phyloP scores from a whole-genome alignment of 2,329 filamentous ascomycete genomes.

The Aureobasidium lini region DNA sequence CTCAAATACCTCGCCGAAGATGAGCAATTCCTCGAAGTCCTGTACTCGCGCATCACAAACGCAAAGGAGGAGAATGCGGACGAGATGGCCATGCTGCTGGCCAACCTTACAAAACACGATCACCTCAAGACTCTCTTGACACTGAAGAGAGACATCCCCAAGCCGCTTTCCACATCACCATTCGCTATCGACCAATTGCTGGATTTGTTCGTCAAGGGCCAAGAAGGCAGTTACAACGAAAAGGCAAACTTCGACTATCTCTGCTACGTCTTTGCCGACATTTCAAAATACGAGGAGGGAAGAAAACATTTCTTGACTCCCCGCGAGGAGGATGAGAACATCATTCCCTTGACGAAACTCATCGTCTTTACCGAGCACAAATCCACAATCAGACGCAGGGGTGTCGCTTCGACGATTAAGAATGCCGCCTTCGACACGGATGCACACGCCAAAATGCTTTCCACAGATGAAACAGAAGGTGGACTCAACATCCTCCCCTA shows the following conservation, averaged over 20 bases:
- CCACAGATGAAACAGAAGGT: slow-evolving; percentile 42
- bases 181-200: slow-evolving; percentile 82
- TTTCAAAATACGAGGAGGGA: slow-evolving; percentile 67
- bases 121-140: slow-evolving; percentile 60
- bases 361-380: slow-evolving; percentile 90
- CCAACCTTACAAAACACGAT: slow-evolving; percentile 81
- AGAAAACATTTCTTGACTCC: slow-evolving; percentile 46
- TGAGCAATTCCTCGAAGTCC: slow-evolving; percentile 67
- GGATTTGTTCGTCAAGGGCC: slow-evolving; percentile 92
- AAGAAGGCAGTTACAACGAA: slow-evolving; percentile 74
- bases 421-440: slow-evolving; percentile 80
- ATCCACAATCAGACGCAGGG: slow-evolving; percentile 74
- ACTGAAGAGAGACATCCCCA: slow-evolving; percentile 60
- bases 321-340: slow-evolving; percentile 63
- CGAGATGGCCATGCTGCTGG: slow-evolving; percentile 81
- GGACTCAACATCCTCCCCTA: slow-evolving; percentile 81
- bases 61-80: slow-evolving; percentile 74
- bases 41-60: slow-evolving; percentile 65
- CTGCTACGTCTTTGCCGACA: slow-evolving; percentile 86
- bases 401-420: slow-evolving; percentile 95
- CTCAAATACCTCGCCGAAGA: slow-evolving; percentile 67
- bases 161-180: slow-evolving; percentile 63
- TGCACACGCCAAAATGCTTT: slow-evolving; percentile 51
- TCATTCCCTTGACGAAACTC: slow-evolving; percentile 87
- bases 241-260: slow-evolving; percentile 86